A percentile compares a stretch with the other conserved stretches of the same genome.
phyloP scores from a whole-genome alignment of 257 asterid species.

The Gentiana dahurica region DNA sequence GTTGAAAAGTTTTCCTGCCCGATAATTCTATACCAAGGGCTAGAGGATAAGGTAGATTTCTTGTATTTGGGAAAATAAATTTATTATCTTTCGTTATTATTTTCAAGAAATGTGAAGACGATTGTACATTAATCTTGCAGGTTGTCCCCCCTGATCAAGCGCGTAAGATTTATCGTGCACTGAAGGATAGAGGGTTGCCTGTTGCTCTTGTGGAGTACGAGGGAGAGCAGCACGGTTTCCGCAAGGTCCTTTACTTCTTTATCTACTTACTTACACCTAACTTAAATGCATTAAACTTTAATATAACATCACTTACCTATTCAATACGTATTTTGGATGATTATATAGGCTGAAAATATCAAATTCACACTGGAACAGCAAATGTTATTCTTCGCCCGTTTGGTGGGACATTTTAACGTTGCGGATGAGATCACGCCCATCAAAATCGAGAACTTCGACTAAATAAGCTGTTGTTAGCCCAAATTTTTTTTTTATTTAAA shows the following conservation, averaged over 20 bases:
- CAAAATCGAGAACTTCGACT: conserved; percentile 63
- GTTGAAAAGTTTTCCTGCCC: conserved; percentile 80
- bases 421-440: conserved; percentile 73
- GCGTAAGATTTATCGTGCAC: conserved; percentile 68
- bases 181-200: conserved; percentile 79
- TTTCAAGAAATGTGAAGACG: too few species aligned
- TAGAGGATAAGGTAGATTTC: conserved; percentile 71
- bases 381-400: conserved; percentile 83
- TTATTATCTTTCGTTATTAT: too few species aligned
- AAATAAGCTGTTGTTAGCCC: conserved; percentile 8
- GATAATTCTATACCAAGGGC: conserved; percentile 82
- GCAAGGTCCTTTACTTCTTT: conserved; percentile 39
- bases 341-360: conserved; percentile 74
- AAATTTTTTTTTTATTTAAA: too few species aligned
- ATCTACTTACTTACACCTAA: background rate
- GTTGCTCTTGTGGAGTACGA: conserved; percentile 84
- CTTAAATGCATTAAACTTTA: background rate
- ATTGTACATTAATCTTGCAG: conserved; percentile 20
- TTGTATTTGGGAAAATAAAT: too few species aligned
- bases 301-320: background rate
- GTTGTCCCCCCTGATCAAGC: conserved; percentile 90
- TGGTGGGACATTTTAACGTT: conserved; percentile 53
- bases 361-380: conserved; percentile 91
- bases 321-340: background rate
- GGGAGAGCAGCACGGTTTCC: conserved; percentile 95